phyloP scores from a whole-genome alignment of 495 filamentous ascomycete genomes.

The Penicillium pulvis region DNA sequence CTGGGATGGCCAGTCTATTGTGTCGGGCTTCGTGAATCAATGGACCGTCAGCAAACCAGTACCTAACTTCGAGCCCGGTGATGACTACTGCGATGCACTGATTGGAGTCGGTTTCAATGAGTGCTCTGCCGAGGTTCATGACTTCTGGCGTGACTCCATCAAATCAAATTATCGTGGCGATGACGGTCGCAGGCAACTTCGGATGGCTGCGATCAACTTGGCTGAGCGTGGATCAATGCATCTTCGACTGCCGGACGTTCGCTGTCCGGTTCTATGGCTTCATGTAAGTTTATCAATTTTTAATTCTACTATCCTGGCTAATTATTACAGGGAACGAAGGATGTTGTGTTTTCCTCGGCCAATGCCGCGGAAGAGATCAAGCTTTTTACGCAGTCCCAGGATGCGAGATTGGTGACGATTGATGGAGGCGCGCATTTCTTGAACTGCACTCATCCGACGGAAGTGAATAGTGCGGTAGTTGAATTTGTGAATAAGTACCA shows the following conservation, averaged over 20 bases:
- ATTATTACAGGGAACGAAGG: conserved; percentile 50
- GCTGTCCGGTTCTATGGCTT: conserved; percentile 64
- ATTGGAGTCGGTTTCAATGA: conserved; percentile 56
- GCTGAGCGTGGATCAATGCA: conserved; percentile 61
- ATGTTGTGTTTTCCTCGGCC: conserved; percentile 49
- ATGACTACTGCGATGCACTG: conserved; percentile 57
- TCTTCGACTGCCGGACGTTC: conserved; percentile 53
- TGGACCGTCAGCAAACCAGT: conserved; percentile 49
- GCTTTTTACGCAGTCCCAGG: conserved; percentile 53
- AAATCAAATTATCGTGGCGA: conserved; percentile 60
- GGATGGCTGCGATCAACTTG: conserved; percentile 60
- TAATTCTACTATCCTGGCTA: background rate
- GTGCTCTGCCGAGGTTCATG: conserved; percentile 36
- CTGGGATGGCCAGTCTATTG: conserved; percentile 54
- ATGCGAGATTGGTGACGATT: conserved; percentile 50
- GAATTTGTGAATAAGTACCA: conserved; percentile 9
- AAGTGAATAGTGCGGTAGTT: conserved; percentile 14
- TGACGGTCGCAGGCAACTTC: conserved; percentile 54
- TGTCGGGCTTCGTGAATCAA: conserved; percentile 43
- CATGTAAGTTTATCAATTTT: conserved; percentile 46
- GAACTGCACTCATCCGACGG: conserved; percentile 38
- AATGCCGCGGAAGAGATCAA: conserved; percentile 59
- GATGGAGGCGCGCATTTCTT: conserved; percentile 61
- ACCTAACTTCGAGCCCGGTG: conserved; percentile 54
- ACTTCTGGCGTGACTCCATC: conserved; percentile 56